Percentiles rank a stretch among this genome's conserved stretches.
phyloP scores from a whole-genome alignment of 306 rosid species.

The Casuarina glauca region DNA sequence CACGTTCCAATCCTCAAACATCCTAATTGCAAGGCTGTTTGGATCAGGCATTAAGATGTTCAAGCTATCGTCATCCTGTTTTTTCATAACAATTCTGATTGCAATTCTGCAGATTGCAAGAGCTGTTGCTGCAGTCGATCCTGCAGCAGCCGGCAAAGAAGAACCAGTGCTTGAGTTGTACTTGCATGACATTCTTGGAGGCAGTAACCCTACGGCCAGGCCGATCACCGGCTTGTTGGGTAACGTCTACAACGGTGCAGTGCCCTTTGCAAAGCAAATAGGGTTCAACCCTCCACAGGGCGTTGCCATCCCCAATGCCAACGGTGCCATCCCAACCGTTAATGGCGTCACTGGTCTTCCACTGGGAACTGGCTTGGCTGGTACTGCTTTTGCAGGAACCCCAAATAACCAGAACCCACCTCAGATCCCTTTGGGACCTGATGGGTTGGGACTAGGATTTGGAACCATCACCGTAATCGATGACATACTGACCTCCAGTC shows the following conservation, averaged over 20 bases:
- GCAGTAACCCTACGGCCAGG: constrained; percentile 51
- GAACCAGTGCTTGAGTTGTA: constrained; percentile 45
- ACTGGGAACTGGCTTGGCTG: constrained; percentile 56
- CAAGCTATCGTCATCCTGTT: not conserved
- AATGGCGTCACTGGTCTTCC: constrained; percentile 60
- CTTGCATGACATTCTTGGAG: constrained; percentile 57
- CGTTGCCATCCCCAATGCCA: constrained; percentile 58
- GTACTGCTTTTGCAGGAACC: constrained; percentile 45
- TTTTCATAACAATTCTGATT: constrained; percentile 24
- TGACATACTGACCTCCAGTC: constrained; percentile 41
- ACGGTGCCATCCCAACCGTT: constrained; percentile 44
- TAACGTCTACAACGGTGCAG: constrained; percentile 48
- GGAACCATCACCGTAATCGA: constrained; percentile 56
- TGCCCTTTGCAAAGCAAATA: constrained; percentile 53
- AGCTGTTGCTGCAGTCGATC: constrained; percentile 26
- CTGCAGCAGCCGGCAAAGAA: constrained; percentile 18
- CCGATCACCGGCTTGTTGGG: constrained; percentile 58
- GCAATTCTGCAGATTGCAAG: constrained; percentile 19
- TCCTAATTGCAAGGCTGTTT: no score
- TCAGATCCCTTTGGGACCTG: constrained; percentile 38
- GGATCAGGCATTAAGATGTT: constrained; percentile 21
- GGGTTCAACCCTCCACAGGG: constrained; percentile 42
- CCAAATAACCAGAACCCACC: constrained; percentile 21
- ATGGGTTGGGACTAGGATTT: constrained; percentile 45
- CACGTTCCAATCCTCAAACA: not conserved